A percentile compares a stretch with the other conserved stretches of the same genome.
phyloP scores from a whole-genome alignment of 179 eudicot species.

The Amaranthus tricolor region DNA sequence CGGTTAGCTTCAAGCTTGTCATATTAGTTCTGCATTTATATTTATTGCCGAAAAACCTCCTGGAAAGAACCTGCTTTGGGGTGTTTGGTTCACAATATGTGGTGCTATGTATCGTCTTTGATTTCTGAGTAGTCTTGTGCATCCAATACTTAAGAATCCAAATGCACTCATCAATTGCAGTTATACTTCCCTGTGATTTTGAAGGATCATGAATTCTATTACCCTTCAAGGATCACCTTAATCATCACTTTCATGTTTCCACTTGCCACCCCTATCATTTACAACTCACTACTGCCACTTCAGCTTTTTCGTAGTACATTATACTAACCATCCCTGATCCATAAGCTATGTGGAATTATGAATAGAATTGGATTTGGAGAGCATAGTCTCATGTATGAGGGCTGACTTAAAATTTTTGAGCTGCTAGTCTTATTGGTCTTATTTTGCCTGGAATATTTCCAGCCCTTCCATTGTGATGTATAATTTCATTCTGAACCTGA shows the following conservation, averaged over 20 bases:
- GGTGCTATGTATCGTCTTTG: neutral
- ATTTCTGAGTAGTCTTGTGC: neutral
- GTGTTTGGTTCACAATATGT: neutral
- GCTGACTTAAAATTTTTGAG: neutral
- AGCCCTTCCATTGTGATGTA: neutral
- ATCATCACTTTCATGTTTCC: neutral
- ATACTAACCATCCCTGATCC: neutral
- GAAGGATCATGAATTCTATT: neutral
- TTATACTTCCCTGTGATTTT: neutral
- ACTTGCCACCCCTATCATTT: too few relatives aligned
- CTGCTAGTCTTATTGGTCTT: neutral
- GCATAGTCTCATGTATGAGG: neutral
- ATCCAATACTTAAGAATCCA: neutral
- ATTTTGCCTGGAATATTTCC: neutral
- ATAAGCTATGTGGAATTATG: neutral
- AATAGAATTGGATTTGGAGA: neutral
- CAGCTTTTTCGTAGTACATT: neutral
- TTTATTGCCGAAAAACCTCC: neutral
- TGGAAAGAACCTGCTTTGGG: neutral
- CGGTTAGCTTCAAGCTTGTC: constrained; percentile 42
- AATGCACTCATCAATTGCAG: neutral
- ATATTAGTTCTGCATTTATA: neutral
- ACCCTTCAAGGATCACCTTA: neutral
- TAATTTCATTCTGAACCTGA: neutral
- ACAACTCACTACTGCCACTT: neutral